Evolutionary conservation across 129 eudicot species (phyloP).

Genomic region (Ambrosia trifida): DNA sequence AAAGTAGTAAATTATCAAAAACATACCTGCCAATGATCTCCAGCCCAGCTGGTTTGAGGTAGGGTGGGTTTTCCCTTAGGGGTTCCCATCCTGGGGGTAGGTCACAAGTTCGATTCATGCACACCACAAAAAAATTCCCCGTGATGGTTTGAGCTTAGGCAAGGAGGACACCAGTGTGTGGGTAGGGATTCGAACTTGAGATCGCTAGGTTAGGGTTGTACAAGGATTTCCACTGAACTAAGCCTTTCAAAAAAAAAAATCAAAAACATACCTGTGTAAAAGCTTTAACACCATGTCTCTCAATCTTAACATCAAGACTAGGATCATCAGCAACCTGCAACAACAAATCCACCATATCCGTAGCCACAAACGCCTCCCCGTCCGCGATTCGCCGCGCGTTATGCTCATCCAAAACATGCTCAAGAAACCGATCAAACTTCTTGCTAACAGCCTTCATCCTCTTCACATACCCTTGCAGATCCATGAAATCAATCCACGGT

Average conservation of each 20-base stretch:
- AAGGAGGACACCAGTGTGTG: too few species aligned
- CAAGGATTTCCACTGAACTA: too few species aligned
- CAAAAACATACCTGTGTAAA: slow-evolving; percentile 61
- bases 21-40: too few species aligned
- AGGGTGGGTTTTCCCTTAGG: too few species aligned
- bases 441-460: slow-evolving; percentile 71
- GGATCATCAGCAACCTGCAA: slow-evolving; percentile 82
- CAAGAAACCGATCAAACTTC: slow-evolving; percentile 77
- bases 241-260: too few species aligned
- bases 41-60: too few species aligned
- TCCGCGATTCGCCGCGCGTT: slow-evolving; percentile 38
- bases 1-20: not conserved
- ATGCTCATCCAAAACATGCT: slow-evolving; percentile 74
- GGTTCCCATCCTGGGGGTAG: too few species aligned
- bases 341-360: slow-evolving; percentile 84
- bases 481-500: slow-evolving; percentile 59
- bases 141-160: too few species aligned
- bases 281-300: slow-evolving; percentile 85
- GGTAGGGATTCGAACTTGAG: too few species aligned
- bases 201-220: too few species aligned
- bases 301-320: slow-evolving; percentile 66
- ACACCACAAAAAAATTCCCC: too few species aligned
- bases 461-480: slow-evolving; percentile 71
- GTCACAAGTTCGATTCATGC: too few species aligned
- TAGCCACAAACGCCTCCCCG: slow-evolving; percentile 37